A percentile compares a stretch with the other conserved stretches of the same genome.
Evolutionary conservation across 2,329 filamentous ascomycete species (phyloP).

Genomic region (Fusarium nelsonii): DNA sequence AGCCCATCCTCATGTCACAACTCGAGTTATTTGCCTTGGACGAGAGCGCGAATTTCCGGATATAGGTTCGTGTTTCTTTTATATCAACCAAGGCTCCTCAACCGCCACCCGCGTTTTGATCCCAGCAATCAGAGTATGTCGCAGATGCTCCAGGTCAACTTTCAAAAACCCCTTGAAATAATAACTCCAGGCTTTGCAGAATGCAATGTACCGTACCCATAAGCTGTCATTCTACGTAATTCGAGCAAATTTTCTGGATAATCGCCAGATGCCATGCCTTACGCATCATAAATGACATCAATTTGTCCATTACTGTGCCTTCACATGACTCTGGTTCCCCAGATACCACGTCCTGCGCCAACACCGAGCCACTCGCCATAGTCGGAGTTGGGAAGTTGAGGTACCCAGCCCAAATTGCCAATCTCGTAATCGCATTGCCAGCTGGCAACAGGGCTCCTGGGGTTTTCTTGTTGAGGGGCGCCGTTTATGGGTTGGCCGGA

Average conservation of each 20-base stretch:
- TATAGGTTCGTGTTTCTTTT: conserved; percentile 34
- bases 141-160: conserved; percentile 41
- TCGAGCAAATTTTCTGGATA: conserved; percentile 31
- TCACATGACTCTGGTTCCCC: conserved; percentile 72
- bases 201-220: conserved; percentile 46
- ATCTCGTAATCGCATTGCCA: conserved; percentile 92
- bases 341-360: conserved; percentile 82
- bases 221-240: conserved; percentile 45
- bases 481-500: conserved; percentile 63
- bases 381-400: conserved; percentile 75
- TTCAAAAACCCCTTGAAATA: conserved; percentile 33
- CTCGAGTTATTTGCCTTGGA: background rate
- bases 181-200: conserved; percentile 48
- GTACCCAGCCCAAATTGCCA: conserved; percentile 86
- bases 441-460: conserved; percentile 76
- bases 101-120: conserved; percentile 39
- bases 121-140: conserved; percentile 34
- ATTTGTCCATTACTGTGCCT: conserved; percentile 28
- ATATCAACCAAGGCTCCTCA: conserved; percentile 32
- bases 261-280: conserved; percentile 8
- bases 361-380: conserved; percentile 87
- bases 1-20: conserved; percentile 5
- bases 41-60: conserved; percentile 18
- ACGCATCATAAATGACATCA: conserved; percentile 32
- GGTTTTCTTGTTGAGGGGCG: conserved; percentile 65